Base-by-base conservation (phyloP, 441 rosid species). In the Brassica balearica region DNA sequence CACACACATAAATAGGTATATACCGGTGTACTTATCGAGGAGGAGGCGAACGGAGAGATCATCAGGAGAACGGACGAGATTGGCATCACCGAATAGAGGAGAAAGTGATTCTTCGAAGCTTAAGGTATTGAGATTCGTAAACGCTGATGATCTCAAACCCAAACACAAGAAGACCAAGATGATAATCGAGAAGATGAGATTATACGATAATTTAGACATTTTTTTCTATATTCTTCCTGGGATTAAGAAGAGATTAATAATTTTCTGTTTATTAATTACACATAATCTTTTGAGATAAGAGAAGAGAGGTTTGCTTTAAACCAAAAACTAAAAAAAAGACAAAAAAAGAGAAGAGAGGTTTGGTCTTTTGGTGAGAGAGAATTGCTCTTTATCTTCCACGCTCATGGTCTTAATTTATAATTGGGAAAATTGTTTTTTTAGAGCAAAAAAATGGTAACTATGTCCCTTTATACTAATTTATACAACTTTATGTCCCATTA, bases 81-180 rank as follows among this genome's bases (percentile, higher is more conserved):
- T 91, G 68, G 82, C 81, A 14, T 95, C 93, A 12, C 99, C 99
- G 61, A 95, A 93, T 80, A 95, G 98, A 70, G 89, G 93, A 62
- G 82, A 64, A 86, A 84, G 92, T 7, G 92, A 96, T 63, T 93
- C 97, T 64, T 88, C 93, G 46, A 95, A 95, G 75, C 90, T 80
- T 72, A 90, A 68, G 81, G 85, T 81, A 69, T 93, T 63, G 78
- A 92, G 77, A 79, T 90, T 80, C 9, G 64, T 46, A 72, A 80
- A 80, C 12, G 83, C 85, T 74, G 84, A 89, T 22, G 83, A 65
- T 73, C 65, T 56, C 22, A 68, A 51, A 68, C 15, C 53, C 53
- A 69, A 23, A 72, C 65, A 4, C 15, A 68, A 8, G 41, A 72
- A 63, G 15, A 77, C 9, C 15, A 75, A n/a, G 11, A 71, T 17